phyloP scores from a whole-genome alignment of 108 stramenopile genomes.

The Pinguiococcus pyrenoidosus region DNA sequence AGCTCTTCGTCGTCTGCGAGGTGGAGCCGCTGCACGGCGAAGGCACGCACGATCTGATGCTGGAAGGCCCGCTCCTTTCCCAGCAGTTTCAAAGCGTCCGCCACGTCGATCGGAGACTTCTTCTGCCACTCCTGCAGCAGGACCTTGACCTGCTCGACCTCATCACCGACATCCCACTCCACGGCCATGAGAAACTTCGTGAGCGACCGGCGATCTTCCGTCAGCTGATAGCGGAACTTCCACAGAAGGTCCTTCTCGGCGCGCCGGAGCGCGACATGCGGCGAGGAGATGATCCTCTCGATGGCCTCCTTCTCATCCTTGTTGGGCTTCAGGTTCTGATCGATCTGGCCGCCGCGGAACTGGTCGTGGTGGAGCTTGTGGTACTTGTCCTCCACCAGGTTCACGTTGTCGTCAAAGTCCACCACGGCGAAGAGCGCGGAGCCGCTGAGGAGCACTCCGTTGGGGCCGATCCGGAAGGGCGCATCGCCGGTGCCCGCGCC shows the following conservation, averaged over 20 bases:
- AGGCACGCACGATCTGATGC: conserved; percentile 65
- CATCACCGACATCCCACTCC: conserved; percentile 81
- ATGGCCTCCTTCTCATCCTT: conserved; percentile 56
- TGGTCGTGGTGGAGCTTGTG: conserved; percentile 74
- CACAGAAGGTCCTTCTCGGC: conserved; percentile 90
- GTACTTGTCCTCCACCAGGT: conserved; percentile 80
- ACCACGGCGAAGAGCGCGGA: conserved; percentile 13
- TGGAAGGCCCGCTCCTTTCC: conserved; percentile 78
- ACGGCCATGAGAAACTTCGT: conserved; percentile 88
- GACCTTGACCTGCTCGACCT: conserved; percentile 82
- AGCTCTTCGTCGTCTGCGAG: conserved; percentile 81
- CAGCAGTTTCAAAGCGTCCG: conserved; percentile 89
- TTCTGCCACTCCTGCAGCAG: conserved; percentile 83
- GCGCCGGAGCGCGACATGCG: conserved; percentile 59
- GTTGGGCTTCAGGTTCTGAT: conserved; percentile 87
- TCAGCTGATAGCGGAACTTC: conserved; percentile 83
- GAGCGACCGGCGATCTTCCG: conserved; percentile 76
- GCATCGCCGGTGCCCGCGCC: background rate
- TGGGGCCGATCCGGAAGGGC: background rate
- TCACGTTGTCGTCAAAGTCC: conserved; percentile 32
- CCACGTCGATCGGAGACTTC: conserved; percentile 77
- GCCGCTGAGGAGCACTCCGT: background rate
- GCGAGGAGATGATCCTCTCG: conserved; percentile 62
- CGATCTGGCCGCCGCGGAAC: conserved; percentile 63
- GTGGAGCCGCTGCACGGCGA: conserved; percentile 81